Evolutionary conservation across 2,329 filamentous ascomycete species (phyloP).

Genomic region (Exutisphaerella laricina): DNA sequence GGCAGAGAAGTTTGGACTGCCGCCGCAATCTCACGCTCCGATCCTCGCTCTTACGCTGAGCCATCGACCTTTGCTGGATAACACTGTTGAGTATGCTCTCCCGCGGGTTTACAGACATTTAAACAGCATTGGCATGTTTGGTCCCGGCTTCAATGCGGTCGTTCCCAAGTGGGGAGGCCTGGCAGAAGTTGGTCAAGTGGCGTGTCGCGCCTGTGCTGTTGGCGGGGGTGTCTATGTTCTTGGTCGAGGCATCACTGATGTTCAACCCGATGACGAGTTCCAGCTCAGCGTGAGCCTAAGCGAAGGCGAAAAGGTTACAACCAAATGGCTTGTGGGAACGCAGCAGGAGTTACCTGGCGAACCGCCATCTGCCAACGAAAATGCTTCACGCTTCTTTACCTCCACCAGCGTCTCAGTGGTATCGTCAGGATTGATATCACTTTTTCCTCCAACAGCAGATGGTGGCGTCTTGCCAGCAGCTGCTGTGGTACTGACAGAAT

Average conservation of each 20-base stretch:
- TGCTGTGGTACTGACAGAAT: slow-evolving; percentile 62
- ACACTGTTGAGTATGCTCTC: slow-evolving; percentile 63
- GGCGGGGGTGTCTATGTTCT: slow-evolving; percentile 89
- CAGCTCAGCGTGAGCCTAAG: slow-evolving; percentile 22
- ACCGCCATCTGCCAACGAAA: neutral
- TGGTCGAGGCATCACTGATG: slow-evolving; percentile 56
- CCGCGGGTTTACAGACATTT: slow-evolving; percentile 72
- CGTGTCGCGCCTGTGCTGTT: slow-evolving; percentile 83
- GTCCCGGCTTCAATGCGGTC: slow-evolving; percentile 81
- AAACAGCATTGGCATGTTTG: slow-evolving; percentile 79
- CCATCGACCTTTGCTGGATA: slow-evolving; percentile 50
- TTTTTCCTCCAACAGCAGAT: slow-evolving; percentile 70
- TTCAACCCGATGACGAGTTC: slow-evolving; percentile 15
- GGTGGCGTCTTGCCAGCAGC: slow-evolving; percentile 71
- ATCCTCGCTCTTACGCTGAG: slow-evolving; percentile 69
- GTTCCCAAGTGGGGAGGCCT: slow-evolving; percentile 90
- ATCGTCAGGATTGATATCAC: slow-evolving; percentile 54
- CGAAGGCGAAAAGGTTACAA: slow-evolving; percentile 29
- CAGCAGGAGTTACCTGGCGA: slow-evolving; percentile 22
- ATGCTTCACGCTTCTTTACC: neutral
- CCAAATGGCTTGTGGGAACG: slow-evolving; percentile 29
- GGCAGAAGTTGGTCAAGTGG: slow-evolving; percentile 84
- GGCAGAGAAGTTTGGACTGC: slow-evolving; percentile 48
- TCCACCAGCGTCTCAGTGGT: slow-evolving; percentile 56
- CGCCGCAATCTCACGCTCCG: slow-evolving; percentile 60